These are phyloP conservation scores for Neocatenulostroma microsporum DNA, from an alignment of 2,329 filamentous ascomycete species.

Conservation along the genomic window DNA sequence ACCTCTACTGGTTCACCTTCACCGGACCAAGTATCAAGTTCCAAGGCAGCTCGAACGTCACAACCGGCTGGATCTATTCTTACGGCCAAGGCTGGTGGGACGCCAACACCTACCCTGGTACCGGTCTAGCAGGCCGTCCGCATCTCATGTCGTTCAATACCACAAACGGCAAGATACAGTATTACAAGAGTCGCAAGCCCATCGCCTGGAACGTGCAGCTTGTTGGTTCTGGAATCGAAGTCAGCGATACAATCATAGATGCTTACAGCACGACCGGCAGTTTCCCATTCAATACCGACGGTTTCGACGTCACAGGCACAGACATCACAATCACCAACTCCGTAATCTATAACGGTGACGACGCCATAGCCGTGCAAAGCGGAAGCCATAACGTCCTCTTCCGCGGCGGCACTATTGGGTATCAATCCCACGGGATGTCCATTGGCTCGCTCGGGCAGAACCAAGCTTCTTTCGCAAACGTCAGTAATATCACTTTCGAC, in stretches of 20 bases:
- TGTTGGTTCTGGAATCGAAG: conserved; percentile 34
- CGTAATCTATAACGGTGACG: conserved; percentile 38
- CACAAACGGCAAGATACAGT: conserved; percentile 30
- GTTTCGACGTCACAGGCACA: conserved; percentile 28
- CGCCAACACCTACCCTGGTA: conserved; percentile 33
- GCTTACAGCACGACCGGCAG: conserved; percentile 28
- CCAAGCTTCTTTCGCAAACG: conserved; percentile 30
- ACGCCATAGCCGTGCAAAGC: conserved; percentile 36
- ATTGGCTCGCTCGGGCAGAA: conserved; percentile 38
- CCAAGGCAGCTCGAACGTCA: conserved; percentile 30
- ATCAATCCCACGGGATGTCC: conserved; percentile 36
- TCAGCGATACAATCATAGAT: conserved; percentile 36
- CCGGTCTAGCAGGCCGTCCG: conserved; percentile 34
- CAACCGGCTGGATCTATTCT: conserved; percentile 40
- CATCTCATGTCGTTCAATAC: conserved; percentile 36
- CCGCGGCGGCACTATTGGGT: conserved; percentile 35
- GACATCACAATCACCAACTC: conserved; percentile 25
- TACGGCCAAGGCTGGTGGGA: conserved; percentile 43
- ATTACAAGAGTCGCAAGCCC: conserved; percentile 39
- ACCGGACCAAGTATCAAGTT: conserved; percentile 28
- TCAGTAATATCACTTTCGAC: conserved; percentile 37
- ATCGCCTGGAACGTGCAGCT: conserved; percentile 39
- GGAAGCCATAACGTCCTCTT: conserved; percentile 35
- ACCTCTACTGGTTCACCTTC: conserved; percentile 35
- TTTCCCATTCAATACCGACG: conserved; percentile 39